Base-by-base conservation (phyloP, 345 rosid genomes). In the Linum lewisii region DNA sequence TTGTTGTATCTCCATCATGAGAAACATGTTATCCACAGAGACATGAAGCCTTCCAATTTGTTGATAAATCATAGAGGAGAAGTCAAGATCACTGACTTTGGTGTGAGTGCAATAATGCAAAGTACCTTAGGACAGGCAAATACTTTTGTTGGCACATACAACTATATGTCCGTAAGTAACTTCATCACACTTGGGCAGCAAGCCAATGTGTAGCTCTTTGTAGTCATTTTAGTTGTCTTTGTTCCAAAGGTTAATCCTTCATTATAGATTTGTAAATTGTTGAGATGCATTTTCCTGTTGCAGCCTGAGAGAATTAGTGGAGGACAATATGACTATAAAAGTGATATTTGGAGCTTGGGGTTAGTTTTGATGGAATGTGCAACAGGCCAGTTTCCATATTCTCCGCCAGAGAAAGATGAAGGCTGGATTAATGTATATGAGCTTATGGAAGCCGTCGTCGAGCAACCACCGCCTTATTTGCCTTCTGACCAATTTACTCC, bases 341-440 rank as follows among this genome's bases (percentile, higher is more conserved):
- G 97, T 75, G 99, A 93, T 69, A 89, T 93, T 70, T 93, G 99
- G 99, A 93, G 99, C 78, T 74, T 93, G 61, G 99, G 99, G 7
- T 70, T 93, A 66, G 84, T 87, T 21, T 71, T 93, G 70, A 84
- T 93, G 51, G 94, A 93, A 71, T 89, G 94, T 57, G 95, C 97
- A 50, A 88, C 86, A 9, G 95, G 90, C 37, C 67, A 71, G 26
- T 92, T 92, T 66, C 98, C 98, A 4, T 88, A 83, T 73, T 65
- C 80, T 25, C 97, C 96, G 23, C 86, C 87, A 0, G 78, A 69
- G 38, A 77, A 75, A 69, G 79, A 54, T 66, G 82, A 82, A 70
- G 84, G 85, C 42, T 88, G 99, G 95, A 34, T 29, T 32, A 82
- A 73, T 63, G 85, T 93, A 61, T 89, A 75, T 58, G 97, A 88